phyloP scores from a whole-genome alignment of 169 alveolate species.

The Perkinsus olseni region DNA sequence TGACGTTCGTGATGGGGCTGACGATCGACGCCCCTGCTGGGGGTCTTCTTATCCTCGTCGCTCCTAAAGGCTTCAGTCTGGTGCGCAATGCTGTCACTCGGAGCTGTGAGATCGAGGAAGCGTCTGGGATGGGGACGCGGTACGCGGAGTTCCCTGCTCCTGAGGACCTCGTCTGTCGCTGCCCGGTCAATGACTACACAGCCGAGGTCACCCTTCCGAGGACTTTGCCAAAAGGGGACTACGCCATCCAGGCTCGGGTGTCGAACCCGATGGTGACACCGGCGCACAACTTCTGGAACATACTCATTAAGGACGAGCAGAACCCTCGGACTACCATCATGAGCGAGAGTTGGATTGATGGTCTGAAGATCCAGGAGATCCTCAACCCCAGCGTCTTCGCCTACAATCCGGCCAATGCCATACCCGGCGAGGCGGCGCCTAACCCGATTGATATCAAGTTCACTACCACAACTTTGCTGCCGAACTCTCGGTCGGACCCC shows the following conservation, averaged over 20 bases:
- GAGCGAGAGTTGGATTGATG: neutral
- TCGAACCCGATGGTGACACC: neutral
- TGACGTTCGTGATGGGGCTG: slow-evolving; percentile 8
- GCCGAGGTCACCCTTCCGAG: neutral
- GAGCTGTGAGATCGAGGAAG: neutral
- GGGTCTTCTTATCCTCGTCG: neutral
- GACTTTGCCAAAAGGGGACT: neutral
- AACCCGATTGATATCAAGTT: slow-evolving; percentile 5
- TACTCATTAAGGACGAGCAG: neutral
- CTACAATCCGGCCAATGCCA: slow-evolving; percentile 11
- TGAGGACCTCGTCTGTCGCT: neutral
- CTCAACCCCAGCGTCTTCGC: neutral
- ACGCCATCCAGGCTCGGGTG: neutral
- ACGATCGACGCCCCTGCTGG: slow-evolving; percentile 1
- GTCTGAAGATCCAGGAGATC: neutral
- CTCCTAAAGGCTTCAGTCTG: neutral
- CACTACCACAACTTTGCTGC: neutral
- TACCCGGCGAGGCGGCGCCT: slow-evolving; percentile 13
- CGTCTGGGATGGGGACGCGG: neutral
- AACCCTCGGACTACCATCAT: neutral
- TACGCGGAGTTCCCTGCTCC: neutral
- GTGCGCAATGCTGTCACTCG: neutral
- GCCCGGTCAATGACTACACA: neutral
- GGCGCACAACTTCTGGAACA: neutral
- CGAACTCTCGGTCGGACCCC: neutral